phyloP scores from a whole-genome alignment of 495 filamentous ascomycete species.

The Darksidea phi region DNA sequence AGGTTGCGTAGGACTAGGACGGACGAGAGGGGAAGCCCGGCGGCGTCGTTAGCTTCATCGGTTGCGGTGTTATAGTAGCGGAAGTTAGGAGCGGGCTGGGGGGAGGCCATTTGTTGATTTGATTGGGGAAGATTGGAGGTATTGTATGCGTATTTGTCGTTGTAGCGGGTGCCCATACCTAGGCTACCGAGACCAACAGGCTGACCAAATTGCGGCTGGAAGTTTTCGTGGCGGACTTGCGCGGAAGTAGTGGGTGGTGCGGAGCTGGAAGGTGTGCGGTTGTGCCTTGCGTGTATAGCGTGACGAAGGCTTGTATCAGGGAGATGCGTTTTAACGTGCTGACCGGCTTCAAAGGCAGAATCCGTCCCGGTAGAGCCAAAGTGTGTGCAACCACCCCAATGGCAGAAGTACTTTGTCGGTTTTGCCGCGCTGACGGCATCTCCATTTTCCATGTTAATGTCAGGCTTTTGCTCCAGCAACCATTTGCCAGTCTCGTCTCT shows the following conservation, averaged over 20 bases:
- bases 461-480: conserved; percentile 33
- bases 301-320: conserved; percentile 47
- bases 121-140: not conserved
- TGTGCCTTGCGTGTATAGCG: conserved; percentile 34
- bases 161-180: conserved; percentile 29
- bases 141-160: conserved; percentile 47
- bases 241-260: conserved; percentile 20
- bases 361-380: conserved; percentile 50
- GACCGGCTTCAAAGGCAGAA: conserved; percentile 50
- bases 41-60: conserved; percentile 80
- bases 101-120: conserved; percentile 41
- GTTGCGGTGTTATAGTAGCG: conserved; percentile 62
- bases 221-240: conserved; percentile 21
- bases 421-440: conserved; percentile 11
- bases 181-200: conserved; percentile 22
- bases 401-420: conserved; percentile 46
- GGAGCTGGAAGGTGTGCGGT: conserved; percentile 32
- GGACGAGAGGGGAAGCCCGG: conserved; percentile 80
- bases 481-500: conserved; percentile 38
- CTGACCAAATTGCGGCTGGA: conserved; percentile 34
- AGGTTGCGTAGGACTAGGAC: conserved; percentile 87
- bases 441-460: conserved; percentile 34
- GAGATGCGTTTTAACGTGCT: conserved; percentile 66
- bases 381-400: conserved; percentile 58
- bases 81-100: conserved; percentile 49